phyloP scores from a whole-genome alignment of 2,329 filamentous ascomycete species.

The Aureobasidium sp. region DNA sequence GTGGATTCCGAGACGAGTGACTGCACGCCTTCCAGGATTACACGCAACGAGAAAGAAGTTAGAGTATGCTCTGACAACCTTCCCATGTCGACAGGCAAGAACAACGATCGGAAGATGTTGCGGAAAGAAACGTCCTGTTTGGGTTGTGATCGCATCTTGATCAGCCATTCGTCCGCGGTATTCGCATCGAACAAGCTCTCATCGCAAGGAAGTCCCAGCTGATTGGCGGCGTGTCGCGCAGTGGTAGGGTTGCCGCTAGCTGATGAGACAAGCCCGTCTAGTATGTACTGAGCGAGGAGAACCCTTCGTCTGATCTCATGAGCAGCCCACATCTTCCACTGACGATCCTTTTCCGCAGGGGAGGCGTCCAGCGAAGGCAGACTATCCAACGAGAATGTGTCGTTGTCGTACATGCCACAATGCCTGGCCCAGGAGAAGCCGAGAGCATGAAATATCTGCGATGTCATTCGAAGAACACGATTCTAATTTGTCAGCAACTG shows the following conservation, averaged over 20 bases:
- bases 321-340: constrained; percentile 39
- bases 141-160: constrained; percentile 30
- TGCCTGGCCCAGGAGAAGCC: constrained; percentile 42
- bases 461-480: constrained; percentile 36
- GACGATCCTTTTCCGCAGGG: constrained; percentile 32
- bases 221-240: constrained; percentile 38
- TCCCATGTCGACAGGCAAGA: constrained; percentile 19
- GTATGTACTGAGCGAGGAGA: constrained; percentile 38
- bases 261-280: constrained; percentile 40
- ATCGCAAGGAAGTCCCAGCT: constrained; percentile 34
- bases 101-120: constrained; percentile 35
- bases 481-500: constrained; percentile 25
- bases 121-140: constrained; percentile 34
- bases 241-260: constrained; percentile 38
- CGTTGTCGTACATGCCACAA: constrained; percentile 37
- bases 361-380: constrained; percentile 31
- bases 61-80: constrained; percentile 28
- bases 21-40: constrained; percentile 40
- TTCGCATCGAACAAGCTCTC: constrained; percentile 37
- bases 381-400: constrained; percentile 28
- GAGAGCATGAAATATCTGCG: constrained; percentile 39
- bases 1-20: constrained; percentile 37
- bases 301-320: constrained; percentile 41
- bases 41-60: constrained; percentile 36
- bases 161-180: constrained; percentile 35